A percentile compares a stretch with the other conserved stretches of the same genome.
phyloP scores from a whole-genome alignment of 73 alveolate genomes.

The Tetrahymena malaccensis region DNA sequence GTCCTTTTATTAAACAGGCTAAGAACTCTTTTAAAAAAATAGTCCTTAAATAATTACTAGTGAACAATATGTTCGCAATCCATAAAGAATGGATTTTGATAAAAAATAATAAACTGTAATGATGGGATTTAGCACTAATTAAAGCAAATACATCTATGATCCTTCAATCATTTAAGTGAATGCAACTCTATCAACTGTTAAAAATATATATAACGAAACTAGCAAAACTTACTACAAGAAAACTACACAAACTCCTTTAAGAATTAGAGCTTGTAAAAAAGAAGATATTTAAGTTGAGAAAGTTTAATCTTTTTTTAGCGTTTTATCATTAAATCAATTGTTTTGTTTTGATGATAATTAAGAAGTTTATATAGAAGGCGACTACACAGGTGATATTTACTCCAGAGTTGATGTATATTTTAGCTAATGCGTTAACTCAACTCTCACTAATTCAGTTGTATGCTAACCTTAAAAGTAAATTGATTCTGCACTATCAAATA shows the following conservation, averaged over 20 bases:
- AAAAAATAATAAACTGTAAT: neutral
- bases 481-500: neutral
- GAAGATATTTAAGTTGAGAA: too few species aligned
- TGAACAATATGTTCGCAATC: neutral
- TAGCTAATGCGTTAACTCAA: neutral
- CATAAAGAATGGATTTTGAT: neutral
- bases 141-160: neutral
- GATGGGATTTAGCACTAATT: neutral
- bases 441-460: neutral
- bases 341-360: too few species aligned
- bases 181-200: neutral
- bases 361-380: too few species aligned
- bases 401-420: neutral
- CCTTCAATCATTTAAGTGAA: neutral
- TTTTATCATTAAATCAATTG: too few species aligned
- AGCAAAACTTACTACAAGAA: too few species aligned
- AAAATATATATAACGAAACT: too few species aligned
- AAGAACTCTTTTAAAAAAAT: neutral
- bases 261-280: neutral
- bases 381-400: too few species aligned
- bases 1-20: neutral
- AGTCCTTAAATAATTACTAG: neutral
- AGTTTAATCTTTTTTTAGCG: too few species aligned
- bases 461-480: neutral
- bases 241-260: too few species aligned